A percentile compares a stretch with the other conserved stretches of the same genome.
These are phyloP conservation scores for Sclerotiophoma versabilis DNA, from an alignment of 2,329 filamentous ascomycete species.

Conservation along the genomic window DNA sequence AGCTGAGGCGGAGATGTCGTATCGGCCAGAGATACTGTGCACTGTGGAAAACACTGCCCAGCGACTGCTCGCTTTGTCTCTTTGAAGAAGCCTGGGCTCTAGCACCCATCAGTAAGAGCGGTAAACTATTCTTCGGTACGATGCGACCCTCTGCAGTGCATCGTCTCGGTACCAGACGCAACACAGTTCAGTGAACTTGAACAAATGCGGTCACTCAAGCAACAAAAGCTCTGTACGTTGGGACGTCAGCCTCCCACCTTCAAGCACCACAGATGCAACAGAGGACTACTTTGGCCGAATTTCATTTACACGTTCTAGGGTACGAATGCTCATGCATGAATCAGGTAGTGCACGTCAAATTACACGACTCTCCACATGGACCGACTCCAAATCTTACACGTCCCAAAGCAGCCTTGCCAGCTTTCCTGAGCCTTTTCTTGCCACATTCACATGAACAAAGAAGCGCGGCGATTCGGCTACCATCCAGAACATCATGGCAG, in stretches of 20 bases:
- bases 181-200: not conserved
- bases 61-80: not conserved
- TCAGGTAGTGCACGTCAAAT: constrained; percentile 14
- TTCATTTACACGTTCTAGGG: not conserved
- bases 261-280: not conserved
- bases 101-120: not conserved
- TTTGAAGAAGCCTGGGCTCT: not conserved
- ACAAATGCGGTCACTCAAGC: not conserved
- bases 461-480: not conserved
- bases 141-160: not conserved
- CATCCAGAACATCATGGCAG: not conserved
- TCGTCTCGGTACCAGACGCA: not conserved
- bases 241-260: not conserved
- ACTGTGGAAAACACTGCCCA: not conserved
- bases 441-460: constrained; percentile 7
- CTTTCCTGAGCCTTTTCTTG: not conserved
- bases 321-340: constrained; percentile 3
- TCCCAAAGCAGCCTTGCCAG: constrained; percentile 7
- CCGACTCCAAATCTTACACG: constrained; percentile 7
- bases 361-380: constrained; percentile 5
- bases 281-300: not conserved
- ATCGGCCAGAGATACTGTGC: not conserved
- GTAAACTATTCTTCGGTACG: not conserved
- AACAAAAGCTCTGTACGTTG: not conserved
- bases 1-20: not conserved